These are phyloP conservation scores for Cochlearia excelsa DNA, from an alignment of 345 rosid species.

Conservation along the genomic window DNA sequence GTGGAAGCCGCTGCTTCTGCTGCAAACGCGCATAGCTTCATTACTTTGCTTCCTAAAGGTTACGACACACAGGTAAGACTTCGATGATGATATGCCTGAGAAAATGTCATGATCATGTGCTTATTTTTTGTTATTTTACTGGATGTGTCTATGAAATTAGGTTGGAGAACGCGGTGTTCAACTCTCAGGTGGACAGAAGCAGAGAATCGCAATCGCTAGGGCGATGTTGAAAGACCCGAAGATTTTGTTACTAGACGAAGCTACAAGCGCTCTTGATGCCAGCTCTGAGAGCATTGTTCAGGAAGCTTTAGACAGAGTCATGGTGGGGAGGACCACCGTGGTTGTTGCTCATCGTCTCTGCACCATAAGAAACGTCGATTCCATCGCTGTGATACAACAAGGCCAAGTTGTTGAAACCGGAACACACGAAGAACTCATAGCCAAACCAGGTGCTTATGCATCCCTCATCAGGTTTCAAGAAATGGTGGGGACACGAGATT, in stretches of 20 bases:
- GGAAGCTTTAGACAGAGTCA: slow-evolving; percentile 94
- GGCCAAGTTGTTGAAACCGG: slow-evolving; percentile 98
- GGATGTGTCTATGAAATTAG: slow-evolving; percentile 35
- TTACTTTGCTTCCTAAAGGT: slow-evolving; percentile 90
- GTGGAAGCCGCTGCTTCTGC: slow-evolving; percentile 93
- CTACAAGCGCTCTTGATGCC: slow-evolving; percentile 98
- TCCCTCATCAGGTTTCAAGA: slow-evolving; percentile 93
- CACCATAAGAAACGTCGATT: slow-evolving; percentile 88
- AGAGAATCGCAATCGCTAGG: slow-evolving; percentile 97
- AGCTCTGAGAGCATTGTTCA: slow-evolving; percentile 98
- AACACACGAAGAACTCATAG: slow-evolving; percentile 81
- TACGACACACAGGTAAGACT: slow-evolving; percentile 80
- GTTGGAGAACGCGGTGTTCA: slow-evolving; percentile 98
- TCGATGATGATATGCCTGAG: background rate
- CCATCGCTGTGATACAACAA: slow-evolving; percentile 94
- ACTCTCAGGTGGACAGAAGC: slow-evolving; percentile 97
- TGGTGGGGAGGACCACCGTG: slow-evolving; percentile 97
- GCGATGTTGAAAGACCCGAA: slow-evolving; percentile 96
- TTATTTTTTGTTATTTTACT: background rate
- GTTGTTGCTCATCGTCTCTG: slow-evolving; percentile 98
- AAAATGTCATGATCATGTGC: background rate
- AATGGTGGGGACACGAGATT: slow-evolving; percentile 83
- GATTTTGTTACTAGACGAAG: slow-evolving; percentile 95
- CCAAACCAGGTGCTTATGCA: slow-evolving; percentile 83
- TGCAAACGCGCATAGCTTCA: slow-evolving; percentile 94